Base-by-base conservation (phyloP, 257 asterid species). In the Linaria vulgaris region DNA sequence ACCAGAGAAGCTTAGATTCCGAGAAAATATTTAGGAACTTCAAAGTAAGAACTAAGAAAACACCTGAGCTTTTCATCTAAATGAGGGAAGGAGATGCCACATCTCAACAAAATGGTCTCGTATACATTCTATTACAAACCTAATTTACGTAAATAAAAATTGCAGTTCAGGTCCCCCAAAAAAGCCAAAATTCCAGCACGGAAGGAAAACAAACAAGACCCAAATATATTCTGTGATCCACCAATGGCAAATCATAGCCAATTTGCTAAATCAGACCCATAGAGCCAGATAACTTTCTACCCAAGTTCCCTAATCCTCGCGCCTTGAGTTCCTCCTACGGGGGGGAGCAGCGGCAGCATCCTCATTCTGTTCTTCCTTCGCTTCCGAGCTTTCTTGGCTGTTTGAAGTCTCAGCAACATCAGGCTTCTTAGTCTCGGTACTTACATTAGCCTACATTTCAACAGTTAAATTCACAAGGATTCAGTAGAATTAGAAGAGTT, bases 241-340 rank as follows among this genome's bases (percentile, higher is more conserved):
- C 11, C 34, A 66, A 16, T 20, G 30, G 38, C n/a, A 14, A n/a
- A 41, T 3, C 58, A 4, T 46, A 25, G 48, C 58, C 65, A 39
- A 2, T 34, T 31, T 62, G 38, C 71, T 62, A 50, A 34, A 7
- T 34, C 41, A 34, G 5, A 34, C 6, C 41, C 10, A 7, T 7
- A 34, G 5, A 34, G 41, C 41, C 41, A 34, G 41, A 34, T 8
- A 34, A 34, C 41, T 34, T 34, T 7, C 41, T 3, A 34, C 45
- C 49, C 39, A 45, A 6, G 23, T 25, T 20, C 14, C 71, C 74
- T 71, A 89, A 60, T 76, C 78, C 38, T 79, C 95, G 13, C 96
- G 94, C 79, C 95, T 88, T 31, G 73, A 43, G 59, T 0, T 68
- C 78, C 91, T 88, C 70, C 91, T 58, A 39, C 88, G 88, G 9